Percentiles rank a stretch among this genome's conserved stretches.
Evolutionary conservation across 2,329 filamentous ascomycete genomes (phyloP).

Genomic region (Ilyonectria destructans): DNA sequence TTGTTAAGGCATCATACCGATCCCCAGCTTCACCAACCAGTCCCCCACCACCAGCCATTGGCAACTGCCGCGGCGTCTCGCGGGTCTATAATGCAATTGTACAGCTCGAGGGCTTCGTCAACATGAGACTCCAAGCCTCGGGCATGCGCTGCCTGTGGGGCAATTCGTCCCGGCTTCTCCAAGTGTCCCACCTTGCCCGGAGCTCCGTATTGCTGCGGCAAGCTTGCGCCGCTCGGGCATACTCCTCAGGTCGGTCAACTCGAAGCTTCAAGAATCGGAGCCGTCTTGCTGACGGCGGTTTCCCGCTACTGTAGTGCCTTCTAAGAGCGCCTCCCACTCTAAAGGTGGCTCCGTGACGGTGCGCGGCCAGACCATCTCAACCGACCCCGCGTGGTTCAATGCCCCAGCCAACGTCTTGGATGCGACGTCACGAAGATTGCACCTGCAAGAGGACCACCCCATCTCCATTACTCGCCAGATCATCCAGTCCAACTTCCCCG

Average conservation of each 20-base stretch:
- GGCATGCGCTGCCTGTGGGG: constrained; percentile 50
- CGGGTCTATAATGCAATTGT: constrained; percentile 41
- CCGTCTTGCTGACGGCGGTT: constrained; percentile 41
- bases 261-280: constrained; percentile 25
- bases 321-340: constrained; percentile 49
- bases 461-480: constrained; percentile 91
- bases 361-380: constrained; percentile 70
- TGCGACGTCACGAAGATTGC: constrained; percentile 84
- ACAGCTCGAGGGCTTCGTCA: constrained; percentile 35
- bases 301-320: constrained; percentile 35
- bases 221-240: constrained; percentile 44
- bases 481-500: constrained; percentile 90
- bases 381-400: constrained; percentile 87
- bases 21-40: constrained; percentile 9
- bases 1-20: not conserved
- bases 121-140: constrained; percentile 47
- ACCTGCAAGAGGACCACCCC: constrained; percentile 92
- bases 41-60: constrained; percentile 21
- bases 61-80: constrained; percentile 8
- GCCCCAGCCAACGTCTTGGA: constrained; percentile 82
- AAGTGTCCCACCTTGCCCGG: constrained; percentile 42
- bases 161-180: constrained; percentile 41
- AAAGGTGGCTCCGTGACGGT: constrained; percentile 64
- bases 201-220: constrained; percentile 44
- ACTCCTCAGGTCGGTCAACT: constrained; percentile 48